Base-by-base conservation (phyloP, 2,329 filamentous ascomycete species). In the Neofusicoccum sp. region DNA sequence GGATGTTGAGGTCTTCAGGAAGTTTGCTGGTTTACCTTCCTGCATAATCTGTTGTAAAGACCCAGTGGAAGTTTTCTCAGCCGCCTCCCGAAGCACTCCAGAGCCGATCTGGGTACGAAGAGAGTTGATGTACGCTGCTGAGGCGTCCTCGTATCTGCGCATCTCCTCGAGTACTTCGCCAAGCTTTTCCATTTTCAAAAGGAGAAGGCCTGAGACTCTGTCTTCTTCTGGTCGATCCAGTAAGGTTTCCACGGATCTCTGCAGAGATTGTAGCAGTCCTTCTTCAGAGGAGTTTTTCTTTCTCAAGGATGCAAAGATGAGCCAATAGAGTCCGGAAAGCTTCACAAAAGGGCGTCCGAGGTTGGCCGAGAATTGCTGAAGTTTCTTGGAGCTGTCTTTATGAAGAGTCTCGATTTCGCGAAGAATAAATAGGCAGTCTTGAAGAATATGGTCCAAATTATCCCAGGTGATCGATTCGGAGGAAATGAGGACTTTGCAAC, bases 241-340 rank as follows among this genome's bases (percentile, higher is more conserved):
- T 33, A 90, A 78, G 38, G 83, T 78, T 45, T 89, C 85, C 51
- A 89, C 82, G 0, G 88, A 89, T 59, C 84, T 82, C 60, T 82
- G 83, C 51, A 91, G 78, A 11, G 86, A 80, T 53, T 83, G 80
- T 12, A 89, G 71, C 1, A 82, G 77, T 16, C 69, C 65, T 49
- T 80, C 78, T n/a, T 77, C 75, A 1, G 71, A 64, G 31, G 77
- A 78, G 3, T 75, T 74, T 0, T 74, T 65, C 26, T 76, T 73
- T 53, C 82, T 83, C 75, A 62, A 84, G 45, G 80, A 77, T 16
- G 83, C 74, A 67, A 86, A 85, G 49, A 84, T 79, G n/a, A 85
- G 78, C 70, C 87, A 91, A 69, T 90, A 90, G 3, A 89, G 79
- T 66, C 89, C 87, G 0, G 89, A 91, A 28, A 91, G 83, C 66